Conservation (phyloP, 805 yeast genomes). For the Blastobotrys muscicola region DNA sequence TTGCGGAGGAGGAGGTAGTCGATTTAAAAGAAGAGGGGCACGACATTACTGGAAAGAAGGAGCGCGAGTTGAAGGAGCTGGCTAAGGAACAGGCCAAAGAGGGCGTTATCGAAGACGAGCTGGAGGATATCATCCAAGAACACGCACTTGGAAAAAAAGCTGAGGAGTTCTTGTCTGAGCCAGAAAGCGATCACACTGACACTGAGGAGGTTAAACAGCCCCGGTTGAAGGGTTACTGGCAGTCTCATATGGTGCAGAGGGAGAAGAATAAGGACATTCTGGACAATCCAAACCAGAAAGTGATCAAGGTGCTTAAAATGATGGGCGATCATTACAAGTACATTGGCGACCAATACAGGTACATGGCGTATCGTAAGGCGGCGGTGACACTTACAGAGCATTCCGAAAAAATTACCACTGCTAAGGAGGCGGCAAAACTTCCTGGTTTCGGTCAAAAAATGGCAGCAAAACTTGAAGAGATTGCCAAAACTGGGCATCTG, state of each 20-base stretch:
- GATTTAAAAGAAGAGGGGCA: slow-evolving; percentile 2
- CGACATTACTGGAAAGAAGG: not conserved
- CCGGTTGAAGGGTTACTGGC: not conserved
- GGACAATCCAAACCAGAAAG: slow-evolving; percentile 21
- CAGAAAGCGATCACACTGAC: not conserved
- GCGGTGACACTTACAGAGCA: slow-evolving; percentile 27
- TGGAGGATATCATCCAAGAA: too few relatives aligned
- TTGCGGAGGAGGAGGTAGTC: not conserved
- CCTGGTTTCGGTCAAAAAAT: slow-evolving; percentile 36
- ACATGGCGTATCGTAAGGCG: slow-evolving; percentile 37
- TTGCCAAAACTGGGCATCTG: slow-evolving; percentile 30
- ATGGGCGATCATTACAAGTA: slow-evolving; percentile 27
- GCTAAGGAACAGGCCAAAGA: too few relatives aligned
- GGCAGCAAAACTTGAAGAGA: slow-evolving; percentile 38
- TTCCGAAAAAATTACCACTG: slow-evolving; percentile 26
- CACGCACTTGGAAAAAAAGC: too few relatives aligned
- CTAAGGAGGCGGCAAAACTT: slow-evolving; percentile 31
- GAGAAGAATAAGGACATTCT: too few relatives aligned
- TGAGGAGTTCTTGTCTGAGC: too few relatives aligned
- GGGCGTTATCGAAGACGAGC: too few relatives aligned
- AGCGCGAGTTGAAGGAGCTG: too few relatives aligned
- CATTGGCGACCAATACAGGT: slow-evolving; percentile 32
- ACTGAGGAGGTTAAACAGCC: not conserved
- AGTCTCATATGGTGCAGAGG: not conserved
- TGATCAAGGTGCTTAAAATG: slow-evolving; percentile 26